Percentiles rank a stretch among this genome's conserved stretches.
Evolutionary conservation across 2,329 filamentous ascomycete species (phyloP).

Genomic region (Alternaria tenuissima): DNA sequence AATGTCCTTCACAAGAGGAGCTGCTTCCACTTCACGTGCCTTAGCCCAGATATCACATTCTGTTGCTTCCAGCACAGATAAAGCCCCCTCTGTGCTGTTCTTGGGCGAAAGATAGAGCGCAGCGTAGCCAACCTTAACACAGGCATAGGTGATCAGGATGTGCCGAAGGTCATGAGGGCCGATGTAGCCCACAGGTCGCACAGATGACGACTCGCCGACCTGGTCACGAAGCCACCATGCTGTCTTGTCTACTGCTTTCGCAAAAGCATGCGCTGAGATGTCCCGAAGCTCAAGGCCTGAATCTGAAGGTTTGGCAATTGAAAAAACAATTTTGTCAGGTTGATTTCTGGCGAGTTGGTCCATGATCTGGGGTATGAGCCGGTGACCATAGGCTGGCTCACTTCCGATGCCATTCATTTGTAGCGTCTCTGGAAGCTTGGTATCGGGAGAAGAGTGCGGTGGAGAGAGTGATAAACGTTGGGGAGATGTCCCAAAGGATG

Average conservation of each 20-base stretch:
- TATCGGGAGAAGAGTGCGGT: background rate
- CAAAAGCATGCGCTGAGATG: constrained; percentile 38
- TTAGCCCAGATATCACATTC: constrained; percentile 30
- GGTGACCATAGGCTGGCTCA: constrained; percentile 16
- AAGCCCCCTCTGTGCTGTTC: constrained; percentile 29
- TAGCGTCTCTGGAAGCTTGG: background rate
- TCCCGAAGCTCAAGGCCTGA: constrained; percentile 24
- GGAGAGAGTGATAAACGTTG: background rate
- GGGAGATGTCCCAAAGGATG: background rate
- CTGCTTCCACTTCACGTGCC: constrained; percentile 5
- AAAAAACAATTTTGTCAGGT: constrained; percentile 32
- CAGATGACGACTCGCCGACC: constrained; percentile 29
- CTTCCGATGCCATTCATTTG: background rate
- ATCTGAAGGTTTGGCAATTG: constrained; percentile 11
- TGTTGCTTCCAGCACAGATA: constrained; percentile 30
- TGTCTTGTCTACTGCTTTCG: constrained; percentile 47
- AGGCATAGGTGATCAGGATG: constrained; percentile 48
- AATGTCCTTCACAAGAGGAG: constrained; percentile 21
- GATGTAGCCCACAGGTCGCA: constrained; percentile 37
- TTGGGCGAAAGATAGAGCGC: constrained; percentile 32
- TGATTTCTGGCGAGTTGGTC: constrained; percentile 26
- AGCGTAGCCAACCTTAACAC: constrained; percentile 51
- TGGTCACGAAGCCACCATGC: constrained; percentile 38
- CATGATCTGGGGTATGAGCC: constrained; percentile 36
- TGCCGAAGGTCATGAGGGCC: constrained; percentile 51